These are phyloP conservation scores for Perilla frutescens DNA, from an alignment of 257 asterid genomes.

Conservation along the genomic window DNA sequence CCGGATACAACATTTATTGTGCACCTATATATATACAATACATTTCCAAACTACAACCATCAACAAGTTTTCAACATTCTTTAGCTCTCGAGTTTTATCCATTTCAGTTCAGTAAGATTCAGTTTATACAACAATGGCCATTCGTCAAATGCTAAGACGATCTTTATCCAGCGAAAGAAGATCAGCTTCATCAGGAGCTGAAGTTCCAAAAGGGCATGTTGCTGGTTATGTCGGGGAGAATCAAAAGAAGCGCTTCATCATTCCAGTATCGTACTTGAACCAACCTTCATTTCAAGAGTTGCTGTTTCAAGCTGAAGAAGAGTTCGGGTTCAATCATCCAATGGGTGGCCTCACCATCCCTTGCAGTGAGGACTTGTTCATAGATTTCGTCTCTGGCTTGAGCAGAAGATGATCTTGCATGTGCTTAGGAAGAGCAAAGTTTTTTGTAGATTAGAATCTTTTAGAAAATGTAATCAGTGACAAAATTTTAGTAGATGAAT, in stretches of 20 bases:
- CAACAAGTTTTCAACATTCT: not conserved
- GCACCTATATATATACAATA: not conserved
- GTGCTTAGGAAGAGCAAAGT: too few species aligned
- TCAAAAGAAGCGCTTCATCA: constrained; percentile 15
- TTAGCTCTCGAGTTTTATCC: not conserved
- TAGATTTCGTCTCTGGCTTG: too few species aligned
- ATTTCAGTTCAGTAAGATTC: not conserved
- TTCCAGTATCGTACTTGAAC: constrained; percentile 32
- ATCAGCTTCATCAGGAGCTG: not conserved
- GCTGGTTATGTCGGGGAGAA: constrained; percentile 21
- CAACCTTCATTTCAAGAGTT: constrained; percentile 42
- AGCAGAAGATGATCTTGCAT: too few species aligned
- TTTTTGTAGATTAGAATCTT: too few species aligned
- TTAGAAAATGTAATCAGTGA: too few species aligned
- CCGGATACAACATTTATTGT: too few species aligned
- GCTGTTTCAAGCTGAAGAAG: constrained; percentile 37
- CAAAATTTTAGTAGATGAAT: too few species aligned
- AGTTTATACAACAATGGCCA: constrained; percentile 5
- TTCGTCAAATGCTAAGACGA: constrained; percentile 3
- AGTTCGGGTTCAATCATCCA: constrained; percentile 41
- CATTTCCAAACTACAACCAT: not conserved
- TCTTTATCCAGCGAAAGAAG: constrained; percentile 15
- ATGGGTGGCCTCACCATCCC: constrained; percentile 34
- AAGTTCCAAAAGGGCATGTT: constrained; percentile 24
- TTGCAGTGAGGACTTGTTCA: not conserved